phyloP scores from a whole-genome alignment of 441 rosid species.

The Breynia disticha region DNA sequence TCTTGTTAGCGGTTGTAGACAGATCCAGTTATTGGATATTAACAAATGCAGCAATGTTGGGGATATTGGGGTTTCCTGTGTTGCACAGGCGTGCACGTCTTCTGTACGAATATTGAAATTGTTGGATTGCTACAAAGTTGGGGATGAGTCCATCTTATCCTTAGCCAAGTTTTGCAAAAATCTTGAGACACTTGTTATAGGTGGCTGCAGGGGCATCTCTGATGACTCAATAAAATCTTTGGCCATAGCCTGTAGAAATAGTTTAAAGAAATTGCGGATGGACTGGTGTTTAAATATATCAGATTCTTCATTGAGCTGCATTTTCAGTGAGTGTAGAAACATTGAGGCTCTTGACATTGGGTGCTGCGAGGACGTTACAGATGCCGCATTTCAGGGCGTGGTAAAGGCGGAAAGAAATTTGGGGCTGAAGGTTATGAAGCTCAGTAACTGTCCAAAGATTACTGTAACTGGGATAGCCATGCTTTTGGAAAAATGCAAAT shows the following conservation, averaged over 20 bases:
- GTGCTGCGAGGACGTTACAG: conserved; percentile 82
- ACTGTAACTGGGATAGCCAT: conserved; percentile 53
- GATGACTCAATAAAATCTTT: conserved; percentile 48
- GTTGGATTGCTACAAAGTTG: conserved; percentile 70
- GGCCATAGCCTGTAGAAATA: conserved; percentile 50
- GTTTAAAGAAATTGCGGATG: conserved; percentile 77
- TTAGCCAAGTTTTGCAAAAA: conserved; percentile 56
- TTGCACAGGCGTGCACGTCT: conserved; percentile 55
- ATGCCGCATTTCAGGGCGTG: conserved; percentile 46
- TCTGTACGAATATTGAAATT: conserved; percentile 63
- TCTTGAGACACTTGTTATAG: conserved; percentile 67
- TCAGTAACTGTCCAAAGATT: conserved; percentile 65
- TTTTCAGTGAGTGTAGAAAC: conserved; percentile 53
- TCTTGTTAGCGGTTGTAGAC: conserved; percentile 61
- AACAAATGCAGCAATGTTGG: conserved; percentile 78
- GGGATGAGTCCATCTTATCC: conserved; percentile 53
- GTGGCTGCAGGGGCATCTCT: conserved; percentile 72
- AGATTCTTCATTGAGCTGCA: conserved; percentile 51
- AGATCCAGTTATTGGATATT: conserved; percentile 50
- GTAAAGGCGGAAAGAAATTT: conserved; percentile 24
- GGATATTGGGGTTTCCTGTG: conserved; percentile 51
- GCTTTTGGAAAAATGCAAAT: conserved; percentile 57
- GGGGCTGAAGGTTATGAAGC: conserved; percentile 59
- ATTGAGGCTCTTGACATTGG: conserved; percentile 84
- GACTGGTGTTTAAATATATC: conserved; percentile 86